Evolutionary conservation across 805 yeast species (phyloP), one percentile per base, ranked within the genome.

Genomic region (Blastobotrys muscicola): DNA sequence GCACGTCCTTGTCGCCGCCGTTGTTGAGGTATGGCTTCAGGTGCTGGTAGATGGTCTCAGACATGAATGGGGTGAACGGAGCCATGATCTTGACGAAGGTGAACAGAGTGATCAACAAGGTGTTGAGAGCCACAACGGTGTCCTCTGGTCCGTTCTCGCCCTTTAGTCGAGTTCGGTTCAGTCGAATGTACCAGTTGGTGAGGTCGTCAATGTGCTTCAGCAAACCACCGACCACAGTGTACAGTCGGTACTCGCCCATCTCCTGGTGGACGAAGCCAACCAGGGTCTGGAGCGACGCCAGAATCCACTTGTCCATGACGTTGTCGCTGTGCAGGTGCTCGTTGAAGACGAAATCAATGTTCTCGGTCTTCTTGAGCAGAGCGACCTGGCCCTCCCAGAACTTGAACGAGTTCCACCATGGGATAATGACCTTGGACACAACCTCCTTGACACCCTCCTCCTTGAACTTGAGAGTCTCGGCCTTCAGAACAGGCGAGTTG

Each of bases 401-500:
- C 67, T 90, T 92, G 75, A 72, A 90, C 29, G 97, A 85, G 71
- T 92, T 92, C 87, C 90, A 92, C 98, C 97, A 94, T 57, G 99
- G 99, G 58, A 92, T 73, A 59, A 90, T 70, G 36, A 92, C 98
- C 67, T 89, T 85, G 30, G 97, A 82, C 35, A 92, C 94, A 60
- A 92, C 95, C 67, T 92, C 99, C 60, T 87, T 86, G 35, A 92
- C 98, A 70, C 99, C 99, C 62, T 90, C 97, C 69, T 92, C 99
- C 67, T 87, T 89, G 74, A 92, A 92, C 61, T 87, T 85, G 74
- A 92, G 75, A 41, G 96, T 80, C 70, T 92, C 99, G 38, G 97
- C 98, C 58, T 92, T 83, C 61, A 92, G 74, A 6, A 94, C 97
- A 12, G 98, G 98, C 3, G 98, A 92, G 68, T 90, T 92, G 68